These are phyloP conservation scores for Nothomitra cinnamomea DNA, from an alignment of 2,329 filamentous ascomycete genomes.

Conservation along the genomic window DNA sequence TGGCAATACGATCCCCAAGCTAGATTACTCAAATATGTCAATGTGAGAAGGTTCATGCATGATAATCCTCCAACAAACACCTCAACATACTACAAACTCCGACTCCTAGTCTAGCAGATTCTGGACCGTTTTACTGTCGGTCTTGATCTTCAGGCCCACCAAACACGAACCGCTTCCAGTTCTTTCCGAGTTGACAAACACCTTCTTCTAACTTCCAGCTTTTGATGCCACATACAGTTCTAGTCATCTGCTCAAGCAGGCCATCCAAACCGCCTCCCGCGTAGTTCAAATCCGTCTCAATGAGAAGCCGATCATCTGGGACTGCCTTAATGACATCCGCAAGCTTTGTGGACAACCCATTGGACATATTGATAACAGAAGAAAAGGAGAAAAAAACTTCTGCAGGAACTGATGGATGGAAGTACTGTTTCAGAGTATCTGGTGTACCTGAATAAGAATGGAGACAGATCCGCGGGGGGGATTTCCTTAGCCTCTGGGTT, in stretches of 20 bases:
- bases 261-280: slow-evolving; percentile 71
- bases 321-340: slow-evolving; percentile 52
- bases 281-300: slow-evolving; percentile 79
- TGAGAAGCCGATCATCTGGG: slow-evolving; percentile 61
- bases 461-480: slow-evolving; percentile 76
- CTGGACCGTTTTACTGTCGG: too few relatives aligned
- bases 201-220: slow-evolving; percentile 63
- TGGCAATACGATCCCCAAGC: too few relatives aligned
- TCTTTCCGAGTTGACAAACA: slow-evolving; percentile 46
- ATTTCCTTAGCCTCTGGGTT: slow-evolving; percentile 35
- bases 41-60: too few relatives aligned
- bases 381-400: slow-evolving; percentile 83
- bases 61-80: too few relatives aligned
- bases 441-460: slow-evolving; percentile 78
- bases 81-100: too few relatives aligned
- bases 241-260: slow-evolving; percentile 55
- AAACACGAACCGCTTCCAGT: slow-evolving; percentile 65
- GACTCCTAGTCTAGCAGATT: too few relatives aligned
- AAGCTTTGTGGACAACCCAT: slow-evolving; percentile 34
- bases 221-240: slow-evolving; percentile 61
- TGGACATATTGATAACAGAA: slow-evolving; percentile 57
- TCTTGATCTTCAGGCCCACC: slow-evolving; percentile 23
- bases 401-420: slow-evolving; percentile 53
- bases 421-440: slow-evolving; percentile 62
- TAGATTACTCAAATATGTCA: too few relatives aligned